These are phyloP conservation scores for Physaria fendleri DNA, from an alignment of 345 rosid genomes.

Conservation along the genomic window DNA sequence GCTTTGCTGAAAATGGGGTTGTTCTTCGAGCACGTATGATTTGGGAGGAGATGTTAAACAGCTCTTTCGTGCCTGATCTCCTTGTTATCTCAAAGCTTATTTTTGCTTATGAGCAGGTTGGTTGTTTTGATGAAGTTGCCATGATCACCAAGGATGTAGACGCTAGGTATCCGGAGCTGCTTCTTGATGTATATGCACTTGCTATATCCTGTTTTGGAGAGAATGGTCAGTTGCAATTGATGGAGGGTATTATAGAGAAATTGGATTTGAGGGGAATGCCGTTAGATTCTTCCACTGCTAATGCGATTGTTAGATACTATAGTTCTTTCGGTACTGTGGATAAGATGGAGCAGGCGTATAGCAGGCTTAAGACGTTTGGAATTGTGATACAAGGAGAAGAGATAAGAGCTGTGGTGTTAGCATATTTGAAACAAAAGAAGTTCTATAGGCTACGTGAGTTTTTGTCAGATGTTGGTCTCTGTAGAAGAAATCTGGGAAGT, in stretches of 20 bases:
- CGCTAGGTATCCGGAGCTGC: conserved; percentile 26
- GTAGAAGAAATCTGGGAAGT: conserved; percentile 54
- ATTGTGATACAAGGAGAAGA: conserved; percentile 45
- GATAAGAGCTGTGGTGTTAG: conserved; percentile 51
- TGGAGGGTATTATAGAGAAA: conserved; percentile 46
- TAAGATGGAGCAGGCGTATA: conserved; percentile 59
- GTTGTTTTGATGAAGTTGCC: conserved; percentile 36
- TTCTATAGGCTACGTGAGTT: conserved; percentile 58
- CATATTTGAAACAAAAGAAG: conserved; percentile 40
- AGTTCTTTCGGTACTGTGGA: conserved; percentile 45
- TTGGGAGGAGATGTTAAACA: conserved; percentile 47
- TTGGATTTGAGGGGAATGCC: conserved; percentile 41
- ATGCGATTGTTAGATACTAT: conserved; percentile 46
- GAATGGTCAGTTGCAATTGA: conserved; percentile 50
- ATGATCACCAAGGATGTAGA: conserved; percentile 37
- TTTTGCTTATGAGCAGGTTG: conserved; percentile 40
- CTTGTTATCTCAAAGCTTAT: conserved; percentile 40
- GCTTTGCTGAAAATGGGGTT: conserved; percentile 41
- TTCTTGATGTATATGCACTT: conserved; percentile 34
- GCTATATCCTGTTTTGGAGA: conserved; percentile 64
- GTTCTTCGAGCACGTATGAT: conserved; percentile 36
- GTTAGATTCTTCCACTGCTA: conserved; percentile 42
- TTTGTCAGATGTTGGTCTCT: conserved; percentile 56
- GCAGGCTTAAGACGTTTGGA: conserved; percentile 48
- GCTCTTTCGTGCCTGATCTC: conserved; percentile 38